These are phyloP conservation scores for Dillenia turbinata DNA, from an alignment of 164 flowering plant genomes.

Conservation along the genomic window DNA sequence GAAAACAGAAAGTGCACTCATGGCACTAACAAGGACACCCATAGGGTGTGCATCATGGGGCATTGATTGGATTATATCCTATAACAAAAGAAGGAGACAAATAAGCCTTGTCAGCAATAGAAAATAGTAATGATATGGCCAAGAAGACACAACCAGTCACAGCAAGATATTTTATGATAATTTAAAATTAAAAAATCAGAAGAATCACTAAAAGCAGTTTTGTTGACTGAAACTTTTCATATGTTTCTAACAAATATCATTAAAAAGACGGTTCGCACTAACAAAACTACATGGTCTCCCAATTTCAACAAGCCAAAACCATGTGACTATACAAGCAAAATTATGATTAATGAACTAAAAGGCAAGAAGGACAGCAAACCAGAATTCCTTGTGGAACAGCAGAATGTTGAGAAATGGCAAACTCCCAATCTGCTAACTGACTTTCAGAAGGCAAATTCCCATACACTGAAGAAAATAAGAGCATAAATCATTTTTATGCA, in stretches of 20 bases:
- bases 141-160: no score
- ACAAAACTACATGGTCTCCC: no score
- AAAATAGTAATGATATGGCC: neutral
- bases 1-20: slow-evolving; percentile 95
- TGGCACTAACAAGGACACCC: slow-evolving; percentile 95
- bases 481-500: neutral
- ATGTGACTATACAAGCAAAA: no score
- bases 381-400: slow-evolving; percentile 95
- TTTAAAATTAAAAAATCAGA: no score
- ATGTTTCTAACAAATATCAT: no score
- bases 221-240: no score
- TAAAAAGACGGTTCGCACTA: no score
- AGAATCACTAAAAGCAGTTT: no score
- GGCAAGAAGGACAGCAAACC: slow-evolving; percentile 36
- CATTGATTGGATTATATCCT: slow-evolving; percentile 96
- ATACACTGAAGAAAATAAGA: slow-evolving; percentile 47
- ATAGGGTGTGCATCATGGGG: slow-evolving; percentile 99
- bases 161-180: no score
- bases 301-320: no score
- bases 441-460: slow-evolving; percentile 85
- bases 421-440: slow-evolving; percentile 94
- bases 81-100: no score
- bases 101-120: slow-evolving; percentile 12
- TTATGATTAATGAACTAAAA: no score
- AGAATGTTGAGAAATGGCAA: slow-evolving; percentile 91